Evolutionary conservation across 2,329 filamentous ascomycete species (phyloP), one percentile per base, ranked within the genome.

Genomic region (Elsinoe necatrix): DNA sequence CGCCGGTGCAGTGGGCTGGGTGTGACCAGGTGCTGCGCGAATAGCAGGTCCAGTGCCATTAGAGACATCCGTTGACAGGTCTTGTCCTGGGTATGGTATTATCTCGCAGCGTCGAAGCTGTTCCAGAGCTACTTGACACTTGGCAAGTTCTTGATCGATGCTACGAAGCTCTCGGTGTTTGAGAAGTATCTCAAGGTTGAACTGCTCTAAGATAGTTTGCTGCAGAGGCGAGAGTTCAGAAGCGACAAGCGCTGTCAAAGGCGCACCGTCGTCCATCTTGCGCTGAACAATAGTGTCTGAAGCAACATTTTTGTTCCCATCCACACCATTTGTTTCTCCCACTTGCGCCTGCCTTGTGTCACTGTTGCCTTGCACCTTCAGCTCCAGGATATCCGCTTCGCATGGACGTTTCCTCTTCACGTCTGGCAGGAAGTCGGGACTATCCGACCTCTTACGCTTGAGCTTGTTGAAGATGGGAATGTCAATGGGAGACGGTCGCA

Each of bases 61-160:
- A 71, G 83, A 86, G 64, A 95, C 81, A 61, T 86, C 79, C 61
- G 81, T 75, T 23, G 85, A 84, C 7, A 83, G 82, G 39, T 82
- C 80, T 61, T 81, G 78, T 61, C 84, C 82, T 29, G 92, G 91
- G 69, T 90, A 97, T 3, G 92, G 92, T 64, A 95, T 92, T 63
- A 97, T 78, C 68, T 93, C 85, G 73, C 91, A 96, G 59, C 93
- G 85, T 64, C 93, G 87, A 61, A 98, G 77, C 73, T 97, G 93
- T 73, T 98, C 93, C 63, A 97, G 79, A 9, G 91, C 89, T 61
- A 91, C 77, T 74, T 97, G 91, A 68, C 91, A 96, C 75, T 96
- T 97, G 62, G 89, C 92, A 62, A 97, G 80, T 74, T 97, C 93
- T 72, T 95, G 90, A 68, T 97, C 89, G 70, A 97, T 95, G 63